Base-by-base conservation (phyloP, 1,284 basidiomycete species). In the Pyrrhoderma noxium region DNA sequence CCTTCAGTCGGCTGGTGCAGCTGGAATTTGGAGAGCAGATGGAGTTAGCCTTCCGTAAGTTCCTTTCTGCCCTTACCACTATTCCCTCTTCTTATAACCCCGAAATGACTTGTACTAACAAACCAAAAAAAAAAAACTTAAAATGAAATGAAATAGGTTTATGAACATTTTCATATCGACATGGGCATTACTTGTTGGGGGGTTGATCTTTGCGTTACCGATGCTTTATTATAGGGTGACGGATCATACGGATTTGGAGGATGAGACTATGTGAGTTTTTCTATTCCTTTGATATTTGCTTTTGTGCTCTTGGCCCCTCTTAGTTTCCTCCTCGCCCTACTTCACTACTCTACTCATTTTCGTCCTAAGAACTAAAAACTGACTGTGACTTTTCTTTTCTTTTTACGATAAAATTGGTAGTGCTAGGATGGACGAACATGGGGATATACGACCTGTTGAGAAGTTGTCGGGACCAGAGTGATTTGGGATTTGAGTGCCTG, bases 21-120 rank as follows among this genome's bases (percentile, higher is more conserved):
- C 70, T 2, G 66, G 62, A 1, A 58, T 64, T 11, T 70, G 70
- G 70, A 61, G 67, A 4, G 64, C 64, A 0, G 69, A 70, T 51
- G 69, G 54, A 19, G 60, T 66, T 41, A 39, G 22, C 2, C 3
- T 59, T 47, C 62, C 64, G 64, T 67, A 44, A 49, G 62, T 57
- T 22, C 3, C 18, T 31, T 31, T 7, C 13, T 14, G 3, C 36
- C 9, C 43, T 3, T n/a, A 9, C 13, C 8, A n/a, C 8, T 19
- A 4, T 9, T 8, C 16, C 9, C 13, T 14, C 9, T 25, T 9
- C 3, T 2, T 37, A 16, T 25, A 21, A 50, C 2, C 34, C 13
- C 13, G n/a, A n/a, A n/a, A n/a, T n/a, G n/a, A n/a, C n/a, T n/a
- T n/a, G n/a, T n/a, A n/a, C n/a, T n/a, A n/a, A n/a, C n/a, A n/a